Evolutionary conservation across 805 yeast genomes (phyloP), one percentile per base, ranked within the genome.

Genomic region (Metschnikowia reukaufii): DNA sequence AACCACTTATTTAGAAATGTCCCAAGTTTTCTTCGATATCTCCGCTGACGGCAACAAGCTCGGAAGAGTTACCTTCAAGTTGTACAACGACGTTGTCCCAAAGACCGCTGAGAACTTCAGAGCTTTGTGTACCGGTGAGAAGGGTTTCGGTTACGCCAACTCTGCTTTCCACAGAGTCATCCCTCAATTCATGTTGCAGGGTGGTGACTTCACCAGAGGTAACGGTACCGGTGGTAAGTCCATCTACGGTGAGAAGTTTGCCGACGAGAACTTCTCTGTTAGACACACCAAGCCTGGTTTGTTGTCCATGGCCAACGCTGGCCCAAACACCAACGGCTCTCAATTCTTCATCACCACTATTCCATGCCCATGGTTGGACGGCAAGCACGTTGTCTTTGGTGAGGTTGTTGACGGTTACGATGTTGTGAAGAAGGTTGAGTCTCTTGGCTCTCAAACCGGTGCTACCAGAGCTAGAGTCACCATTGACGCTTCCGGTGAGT

Each of bases 291-390:
- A 72, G 83, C 95, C 78, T 79, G 96, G 96, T 66, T 90, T 80
- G 74, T 86, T 72, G 73, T 88, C 96, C 58, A 92, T 92, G 97
- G 97, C 97, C 70, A 92, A 92, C 70, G 95, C 97, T 58, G 97
- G 97, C 63, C 96, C 96, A 72, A 88, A 90, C 84, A 88, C 97
- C 78, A 92, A 92, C 77, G 97, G 97, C 51, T 90, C 97, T 47
- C 98, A 91, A 76, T 91, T 91, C 76, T 91, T 92, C 81, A 85
- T 89, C 76, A 89, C 97, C 74, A 89, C 96, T 50, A 91, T 87
- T 47, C 77, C 84, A 57, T 77, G 85, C 66, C 84, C 92, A 53
- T 87, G 95, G 95, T 80, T 91, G 70, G 96, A 90, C 66, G 96
- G 96, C 57, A 84, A 85, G 75, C 96, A 90, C 80, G 96, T 88